Conservation (phyloP, 345 rosid genomes). For the Salix suchowensis region DNA sequence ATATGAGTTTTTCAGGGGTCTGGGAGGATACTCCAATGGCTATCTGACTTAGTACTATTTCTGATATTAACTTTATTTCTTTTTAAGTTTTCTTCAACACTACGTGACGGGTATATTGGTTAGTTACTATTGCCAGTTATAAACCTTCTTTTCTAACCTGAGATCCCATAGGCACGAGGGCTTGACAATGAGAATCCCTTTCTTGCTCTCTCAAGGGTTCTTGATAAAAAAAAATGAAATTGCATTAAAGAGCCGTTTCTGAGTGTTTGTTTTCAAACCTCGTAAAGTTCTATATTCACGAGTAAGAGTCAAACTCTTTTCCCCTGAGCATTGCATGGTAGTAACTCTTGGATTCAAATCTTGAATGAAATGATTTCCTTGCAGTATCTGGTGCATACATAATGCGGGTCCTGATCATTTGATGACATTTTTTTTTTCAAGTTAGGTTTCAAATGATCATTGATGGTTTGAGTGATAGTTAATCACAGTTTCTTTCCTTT, state of each 20-base stretch:
- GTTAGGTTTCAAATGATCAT: neutral
- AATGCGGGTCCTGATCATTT: neutral
- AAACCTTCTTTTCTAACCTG: neutral
- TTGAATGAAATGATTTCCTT: too few relatives aligned
- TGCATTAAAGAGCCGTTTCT: neutral
- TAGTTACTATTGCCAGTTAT: too few relatives aligned
- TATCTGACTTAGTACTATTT: neutral
- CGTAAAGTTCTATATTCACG: too few relatives aligned
- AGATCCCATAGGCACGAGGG: neutral
- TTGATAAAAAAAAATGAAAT: neutral
- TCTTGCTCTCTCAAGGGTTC: neutral
- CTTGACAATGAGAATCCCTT: neutral
- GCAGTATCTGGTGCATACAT: neutral
- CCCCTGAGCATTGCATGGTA: too few relatives aligned
- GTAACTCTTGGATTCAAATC: too few relatives aligned
- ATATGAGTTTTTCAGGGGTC: neutral
- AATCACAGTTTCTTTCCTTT: neutral
- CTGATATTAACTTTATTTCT: neutral
- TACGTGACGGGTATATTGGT: neutral
- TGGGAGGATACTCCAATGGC: neutral
- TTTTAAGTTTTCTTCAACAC: neutral
- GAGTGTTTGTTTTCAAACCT: too few relatives aligned
- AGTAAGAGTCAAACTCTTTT: too few relatives aligned
- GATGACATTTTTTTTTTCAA: neutral
- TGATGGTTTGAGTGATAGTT: neutral